Base-by-base conservation (phyloP, 2,329 filamentous ascomycete species). In the Arthrobotrys pseudoclavata region DNA sequence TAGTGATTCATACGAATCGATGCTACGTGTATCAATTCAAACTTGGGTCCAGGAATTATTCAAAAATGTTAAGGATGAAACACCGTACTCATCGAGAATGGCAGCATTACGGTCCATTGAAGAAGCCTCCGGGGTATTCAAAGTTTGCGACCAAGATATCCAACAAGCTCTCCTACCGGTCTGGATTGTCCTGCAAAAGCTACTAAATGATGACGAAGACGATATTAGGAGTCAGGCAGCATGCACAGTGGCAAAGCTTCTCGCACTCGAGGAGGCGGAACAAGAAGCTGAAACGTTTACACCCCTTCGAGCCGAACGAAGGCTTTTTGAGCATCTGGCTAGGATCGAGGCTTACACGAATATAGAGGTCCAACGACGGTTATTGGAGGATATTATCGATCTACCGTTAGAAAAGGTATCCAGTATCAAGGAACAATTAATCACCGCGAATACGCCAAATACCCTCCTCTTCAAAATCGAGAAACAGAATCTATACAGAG, bases 401-500 rank as follows among this genome's bases (percentile, higher is more conserved):
- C 4, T 62, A n/a, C 52, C 29, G 4, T 13, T 71, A 2, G 34
- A 61, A 34, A 68, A 84, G 0, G 84, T 85, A 0, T 81, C 82
- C 24, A 62, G 80, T 0, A 85, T 87, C 70, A 84, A 90, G 20
- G 77, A 82, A 2, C 79, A 82, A 86, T 87, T 3, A 83, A 89
- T 81, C 83, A 84, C 69, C 85, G 87, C 80, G 88, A 92, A 82
- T 88, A 90, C 79, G 86, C 90, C 2, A 7, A 79, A 80, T 71
- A 80, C 69, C 1, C 67, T 80, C 3, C 87, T 99, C 0, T 99
- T 99, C 82, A 91, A 88, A 0, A 87, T 93, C 69, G 96, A 99
- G 84, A 94, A 96, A 83, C 94, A 97, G 83, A 99, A 99, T 82
- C 87, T 97, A n/a, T 98, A 93, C 83, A 86, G 95, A 61, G 95